Evolutionary conservation across 495 filamentous ascomycete genomes (phyloP).

Genomic region (Talaromyces thailandensis): DNA sequence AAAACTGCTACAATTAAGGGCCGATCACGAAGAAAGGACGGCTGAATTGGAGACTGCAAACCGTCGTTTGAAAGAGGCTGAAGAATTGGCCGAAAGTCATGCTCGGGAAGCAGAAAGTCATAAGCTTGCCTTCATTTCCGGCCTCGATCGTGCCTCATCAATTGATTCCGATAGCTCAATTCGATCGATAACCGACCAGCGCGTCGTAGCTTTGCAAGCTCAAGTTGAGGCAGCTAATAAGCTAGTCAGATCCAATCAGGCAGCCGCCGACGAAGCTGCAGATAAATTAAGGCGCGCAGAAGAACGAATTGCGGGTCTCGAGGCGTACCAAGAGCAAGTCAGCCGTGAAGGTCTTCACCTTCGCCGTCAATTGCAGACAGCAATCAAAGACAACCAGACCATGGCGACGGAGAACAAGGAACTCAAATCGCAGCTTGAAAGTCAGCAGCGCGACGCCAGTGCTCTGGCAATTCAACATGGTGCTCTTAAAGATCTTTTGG

Average conservation of each 20-base stretch:
- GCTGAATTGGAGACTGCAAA: constrained; percentile 69
- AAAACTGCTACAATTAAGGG: constrained; percentile 69
- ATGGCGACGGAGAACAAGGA: constrained; percentile 70
- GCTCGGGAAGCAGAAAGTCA: constrained; percentile 82
- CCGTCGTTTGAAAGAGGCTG: constrained; percentile 70
- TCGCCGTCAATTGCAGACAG: constrained; percentile 77
- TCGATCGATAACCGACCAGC: constrained; percentile 57
- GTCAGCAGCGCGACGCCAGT: constrained; percentile 80
- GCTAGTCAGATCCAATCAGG: constrained; percentile 76
- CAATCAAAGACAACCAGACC: constrained; percentile 68
- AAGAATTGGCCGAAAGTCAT: constrained; percentile 84
- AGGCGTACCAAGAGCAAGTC: constrained; percentile 94
- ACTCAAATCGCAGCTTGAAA: constrained; percentile 65
- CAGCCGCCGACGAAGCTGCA: constrained; percentile 78
- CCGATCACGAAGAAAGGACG: constrained; percentile 76
- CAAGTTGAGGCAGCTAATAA: constrained; percentile 71
- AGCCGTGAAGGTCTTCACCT: constrained; percentile 85
- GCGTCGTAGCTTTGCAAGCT: constrained; percentile 66
- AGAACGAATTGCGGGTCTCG: constrained; percentile 89
- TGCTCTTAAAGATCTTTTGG: constrained; percentile 84
- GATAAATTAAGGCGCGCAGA: constrained; percentile 89
- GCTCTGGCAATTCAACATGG: constrained; percentile 84
- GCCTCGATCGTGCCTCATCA: constrained; percentile 56
- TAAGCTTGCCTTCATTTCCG: constrained; percentile 71
- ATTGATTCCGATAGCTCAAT: constrained; percentile 37